Base-by-base conservation (phyloP, 2,329 filamentous ascomycete species). In the Phaeophleospora eucalypticola region DNA sequence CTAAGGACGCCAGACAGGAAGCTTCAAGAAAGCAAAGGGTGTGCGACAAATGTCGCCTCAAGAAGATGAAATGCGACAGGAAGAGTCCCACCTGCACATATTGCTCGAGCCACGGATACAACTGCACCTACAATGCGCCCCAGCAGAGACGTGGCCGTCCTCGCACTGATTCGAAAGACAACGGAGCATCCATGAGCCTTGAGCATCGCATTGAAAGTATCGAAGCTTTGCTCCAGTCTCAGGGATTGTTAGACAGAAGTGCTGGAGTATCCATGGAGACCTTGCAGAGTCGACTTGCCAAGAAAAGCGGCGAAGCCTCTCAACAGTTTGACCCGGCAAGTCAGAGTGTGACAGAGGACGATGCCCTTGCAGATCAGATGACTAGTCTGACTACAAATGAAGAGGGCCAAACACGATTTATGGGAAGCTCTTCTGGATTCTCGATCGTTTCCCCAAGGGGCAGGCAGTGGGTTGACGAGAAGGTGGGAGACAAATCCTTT, bases 71-170 rank as follows among this genome's bases (percentile, higher is more conserved):
- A 72, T 97, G 91, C 70, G 93, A 97, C 65, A 93, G 93, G 58
- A 95, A 94, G 72, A 82, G 95, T 70, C 91, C 93, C 32, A 83
- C 89, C 51, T 98, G 93, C 70, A 90, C 88, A 6, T 91, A 97
- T 70, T 98, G 91, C 68, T 86, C 86, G 67, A 97, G 96, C 68
- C 96, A 96, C 76, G 96, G 96, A 76, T 96, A 90, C 4, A 89
- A 95, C 61, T 98, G 91, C 68, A 81, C 95, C 59, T 97, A 97
- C 65, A 97, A 93, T 0, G 89, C 95, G 66, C 90, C 96, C 29
- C 93, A 98, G 74, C 98, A 98, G 82, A 98, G 97, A 78, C 81
- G 93, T 49, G 93, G n/a, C n/a, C n/a, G 87, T 67, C 91, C 93
- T 43, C 93, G 91, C 1, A 98, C 97, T 76, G 91, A 93, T 49